Evolutionary conservation across 371 early-diverging fungal species (phyloP).

Genomic region (Actinomortierella wolfii): DNA sequence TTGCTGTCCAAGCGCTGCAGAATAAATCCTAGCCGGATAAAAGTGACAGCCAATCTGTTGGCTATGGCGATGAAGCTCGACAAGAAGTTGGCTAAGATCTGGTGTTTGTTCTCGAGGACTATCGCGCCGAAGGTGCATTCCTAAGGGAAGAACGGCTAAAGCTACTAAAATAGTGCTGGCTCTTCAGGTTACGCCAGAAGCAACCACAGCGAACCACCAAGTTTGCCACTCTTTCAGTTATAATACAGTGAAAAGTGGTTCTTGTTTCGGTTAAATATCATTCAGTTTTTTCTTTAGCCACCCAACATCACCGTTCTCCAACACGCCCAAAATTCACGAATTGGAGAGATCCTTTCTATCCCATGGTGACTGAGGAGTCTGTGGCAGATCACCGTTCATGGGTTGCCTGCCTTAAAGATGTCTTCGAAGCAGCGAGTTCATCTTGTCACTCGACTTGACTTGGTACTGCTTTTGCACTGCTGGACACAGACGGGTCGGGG

Average conservation of each 20-base stretch:
- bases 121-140: too few species aligned
- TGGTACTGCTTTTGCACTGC: too few species aligned
- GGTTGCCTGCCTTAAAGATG: slow-evolving; percentile 9
- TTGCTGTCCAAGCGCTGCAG: too few species aligned
- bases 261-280: slow-evolving; percentile 9
- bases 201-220: slow-evolving; percentile 8
- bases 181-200: neutral
- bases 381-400: slow-evolving; percentile 8
- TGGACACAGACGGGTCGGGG: too few species aligned
- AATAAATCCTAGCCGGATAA: too few species aligned
- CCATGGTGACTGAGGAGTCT: slow-evolving; percentile 8
- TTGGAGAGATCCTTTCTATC: slow-evolving; percentile 8
- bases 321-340: slow-evolving; percentile 5
- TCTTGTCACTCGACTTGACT: too few species aligned
- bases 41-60: too few species aligned
- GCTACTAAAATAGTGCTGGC: slow-evolving; percentile 5
- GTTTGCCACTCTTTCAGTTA: slow-evolving; percentile 7
- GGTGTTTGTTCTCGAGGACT: too few species aligned
- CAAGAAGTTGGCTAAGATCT: too few species aligned
- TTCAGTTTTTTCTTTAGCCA: neutral
- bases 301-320: slow-evolving; percentile 8
- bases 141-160: too few species aligned
- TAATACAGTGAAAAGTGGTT: slow-evolving; percentile 4
- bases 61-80: too few species aligned
- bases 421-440: slow-evolving; percentile 9